Conservation (phyloP, 169 alveolate genomes). For the Plasmodium inui region DNA sequence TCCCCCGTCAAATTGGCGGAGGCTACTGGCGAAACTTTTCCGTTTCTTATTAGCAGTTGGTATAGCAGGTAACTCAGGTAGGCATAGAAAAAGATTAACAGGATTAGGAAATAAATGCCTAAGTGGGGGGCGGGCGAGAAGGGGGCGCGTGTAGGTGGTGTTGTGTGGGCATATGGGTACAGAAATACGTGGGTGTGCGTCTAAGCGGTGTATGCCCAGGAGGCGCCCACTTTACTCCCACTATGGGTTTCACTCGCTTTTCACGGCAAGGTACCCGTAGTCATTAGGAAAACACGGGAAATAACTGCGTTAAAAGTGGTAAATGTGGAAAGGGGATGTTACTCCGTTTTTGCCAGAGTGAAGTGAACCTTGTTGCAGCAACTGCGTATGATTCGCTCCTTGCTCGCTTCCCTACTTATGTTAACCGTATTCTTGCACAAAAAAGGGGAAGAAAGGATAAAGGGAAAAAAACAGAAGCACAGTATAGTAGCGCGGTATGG, state of each 20-base stretch:
- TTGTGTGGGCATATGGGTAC: not conserved
- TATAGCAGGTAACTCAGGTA: conserved; percentile 36
- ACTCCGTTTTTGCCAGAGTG: not conserved
- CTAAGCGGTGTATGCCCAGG: not conserved
- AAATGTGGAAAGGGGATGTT: not conserved
- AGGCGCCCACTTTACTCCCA: not conserved
- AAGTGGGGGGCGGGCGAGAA: not conserved
- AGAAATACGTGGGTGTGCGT: not conserved
- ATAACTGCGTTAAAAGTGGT: not conserved
- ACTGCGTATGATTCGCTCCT: not conserved
- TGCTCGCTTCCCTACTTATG: not conserved
- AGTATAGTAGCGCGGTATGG: not conserved
- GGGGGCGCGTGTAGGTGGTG: not conserved
- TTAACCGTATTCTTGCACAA: not conserved
- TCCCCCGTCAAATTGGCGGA: conserved; percentile 76
- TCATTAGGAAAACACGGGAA: conserved; percentile 33
- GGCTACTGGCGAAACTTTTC: conserved; percentile 23
- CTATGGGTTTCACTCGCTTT: not conserved
- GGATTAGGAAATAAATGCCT: conserved; percentile 50
- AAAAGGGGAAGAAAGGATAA: not conserved
- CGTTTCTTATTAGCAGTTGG: conserved; percentile 41
- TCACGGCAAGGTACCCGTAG: conserved; percentile 3
- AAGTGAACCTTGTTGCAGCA: not conserved
- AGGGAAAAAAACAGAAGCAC: not conserved
- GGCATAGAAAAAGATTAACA: conserved; percentile 23